Evolutionary conservation across 805 yeast species (phyloP).

Genomic region (Cyberlindnera samutprakarnensis): DNA sequence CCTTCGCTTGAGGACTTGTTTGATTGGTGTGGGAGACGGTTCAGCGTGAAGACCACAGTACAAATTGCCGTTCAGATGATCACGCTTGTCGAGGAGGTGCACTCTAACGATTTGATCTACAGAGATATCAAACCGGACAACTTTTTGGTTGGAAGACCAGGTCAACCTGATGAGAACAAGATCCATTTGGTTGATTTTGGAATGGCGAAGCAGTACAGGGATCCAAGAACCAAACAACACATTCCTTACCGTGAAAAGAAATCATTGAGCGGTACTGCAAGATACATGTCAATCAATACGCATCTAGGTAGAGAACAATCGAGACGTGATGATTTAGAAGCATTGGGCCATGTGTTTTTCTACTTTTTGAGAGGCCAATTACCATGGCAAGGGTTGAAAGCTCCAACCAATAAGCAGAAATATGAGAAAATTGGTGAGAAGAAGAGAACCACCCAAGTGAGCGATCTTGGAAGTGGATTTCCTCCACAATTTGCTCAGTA

Average conservation of each 20-base stretch:
- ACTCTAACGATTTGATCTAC: slow-evolving; percentile 69
- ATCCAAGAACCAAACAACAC: slow-evolving; percentile 72
- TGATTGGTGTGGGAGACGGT: slow-evolving; percentile 82
- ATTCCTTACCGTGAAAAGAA: slow-evolving; percentile 78
- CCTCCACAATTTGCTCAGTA: slow-evolving; percentile 74
- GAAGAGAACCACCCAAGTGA: slow-evolving; percentile 61
- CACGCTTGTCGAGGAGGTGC: slow-evolving; percentile 61
- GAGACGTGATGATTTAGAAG: slow-evolving; percentile 76
- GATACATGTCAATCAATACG: slow-evolving; percentile 86
- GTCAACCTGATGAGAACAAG: slow-evolving; percentile 52
- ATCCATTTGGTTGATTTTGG: slow-evolving; percentile 78
- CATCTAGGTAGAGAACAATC: slow-evolving; percentile 81
- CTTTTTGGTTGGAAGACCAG: slow-evolving; percentile 62
- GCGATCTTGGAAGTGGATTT: slow-evolving; percentile 50
- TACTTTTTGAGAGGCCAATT: slow-evolving; percentile 71
- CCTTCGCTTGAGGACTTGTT: slow-evolving; percentile 79
- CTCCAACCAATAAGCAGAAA: slow-evolving; percentile 76
- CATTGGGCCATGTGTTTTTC: slow-evolving; percentile 75
- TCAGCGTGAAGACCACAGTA: slow-evolving; percentile 64
- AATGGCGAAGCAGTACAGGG: slow-evolving; percentile 81
- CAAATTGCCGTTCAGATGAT: slow-evolving; percentile 77
- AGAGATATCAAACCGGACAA: slow-evolving; percentile 83
- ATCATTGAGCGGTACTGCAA: slow-evolving; percentile 76
- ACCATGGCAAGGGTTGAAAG: slow-evolving; percentile 90
- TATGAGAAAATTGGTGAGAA: slow-evolving; percentile 81